Percentiles rank a stretch among this genome's conserved stretches.
Evolutionary conservation across 2,329 filamentous ascomycete species (phyloP).

Genomic region (Penicillium psychrosexuale): DNA sequence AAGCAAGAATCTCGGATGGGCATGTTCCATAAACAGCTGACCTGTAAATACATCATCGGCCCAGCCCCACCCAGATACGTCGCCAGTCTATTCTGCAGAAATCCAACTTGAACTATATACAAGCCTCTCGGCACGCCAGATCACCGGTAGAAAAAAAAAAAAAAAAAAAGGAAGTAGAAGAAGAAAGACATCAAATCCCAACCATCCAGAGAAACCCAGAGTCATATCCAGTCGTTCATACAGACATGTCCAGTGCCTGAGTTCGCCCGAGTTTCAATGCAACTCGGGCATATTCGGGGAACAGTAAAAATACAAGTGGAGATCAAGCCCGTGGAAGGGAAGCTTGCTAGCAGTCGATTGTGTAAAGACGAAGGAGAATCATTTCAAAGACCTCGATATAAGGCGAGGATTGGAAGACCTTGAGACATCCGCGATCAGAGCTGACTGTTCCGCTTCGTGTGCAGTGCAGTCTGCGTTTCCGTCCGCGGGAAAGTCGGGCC

Average conservation of each 20-base stretch:
- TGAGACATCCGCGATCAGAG: constrained; percentile 14
- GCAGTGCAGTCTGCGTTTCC: constrained; percentile 25
- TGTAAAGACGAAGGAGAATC: constrained; percentile 16
- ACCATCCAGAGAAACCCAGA: constrained; percentile 23
- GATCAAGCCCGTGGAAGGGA: constrained; percentile 3
- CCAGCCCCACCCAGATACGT: constrained; percentile 15
- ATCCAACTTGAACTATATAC: constrained; percentile 23
- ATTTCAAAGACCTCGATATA: constrained; percentile 27
- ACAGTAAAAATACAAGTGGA: constrained; percentile 27
- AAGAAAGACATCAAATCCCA: constrained; percentile 16
- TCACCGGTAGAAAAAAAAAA: constrained; percentile 15
- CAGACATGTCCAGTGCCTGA: constrained; percentile 25
- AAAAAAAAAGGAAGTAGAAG: not conserved
- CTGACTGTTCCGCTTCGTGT: constrained; percentile 34
- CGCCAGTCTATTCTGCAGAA: constrained; percentile 5
- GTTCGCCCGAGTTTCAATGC: constrained; percentile 17
- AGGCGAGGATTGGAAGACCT: constrained; percentile 13
- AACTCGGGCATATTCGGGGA: constrained; percentile 22
- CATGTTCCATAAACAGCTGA: constrained; percentile 22
- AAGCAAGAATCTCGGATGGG: constrained; percentile 12
- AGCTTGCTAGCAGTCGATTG: constrained; percentile 1
- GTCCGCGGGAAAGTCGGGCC: constrained; percentile 35
- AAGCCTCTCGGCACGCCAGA: constrained; percentile 17
- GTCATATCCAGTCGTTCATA: constrained; percentile 31
- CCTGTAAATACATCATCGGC: constrained; percentile 27